Evolutionary conservation across 768 basidiomycete genomes (phyloP).

Genomic region (Infundibulicybe gibba): DNA sequence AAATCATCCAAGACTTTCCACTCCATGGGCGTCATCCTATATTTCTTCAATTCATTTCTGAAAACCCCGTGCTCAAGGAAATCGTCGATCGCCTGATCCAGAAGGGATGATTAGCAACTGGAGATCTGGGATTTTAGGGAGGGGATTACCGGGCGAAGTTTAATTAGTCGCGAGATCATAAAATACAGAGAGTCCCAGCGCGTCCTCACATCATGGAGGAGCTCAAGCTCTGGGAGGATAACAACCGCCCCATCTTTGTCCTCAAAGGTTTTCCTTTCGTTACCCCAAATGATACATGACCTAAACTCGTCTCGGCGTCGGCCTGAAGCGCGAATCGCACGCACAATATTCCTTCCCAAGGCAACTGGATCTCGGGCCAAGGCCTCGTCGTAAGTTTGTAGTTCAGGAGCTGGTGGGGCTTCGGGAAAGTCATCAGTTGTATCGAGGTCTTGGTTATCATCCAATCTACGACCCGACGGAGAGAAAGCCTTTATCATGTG

Average conservation of each 20-base stretch:
- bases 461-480: neutral
- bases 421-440: neutral
- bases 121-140: neutral
- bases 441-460: neutral
- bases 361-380: neutral
- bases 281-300: no score
- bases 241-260: no score
- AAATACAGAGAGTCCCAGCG: slow-evolving; percentile 9
- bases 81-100: neutral
- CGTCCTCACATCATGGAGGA: slow-evolving; percentile 10
- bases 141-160: slow-evolving; percentile 7
- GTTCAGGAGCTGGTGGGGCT: no score
- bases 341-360: slow-evolving; percentile 1
- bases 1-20: no score
- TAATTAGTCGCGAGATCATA: slow-evolving; percentile 9
- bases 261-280: no score
- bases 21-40: no score
- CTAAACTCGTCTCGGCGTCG: slow-evolving; percentile 3
- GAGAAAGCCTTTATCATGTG: slow-evolving; percentile 4
- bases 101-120: neutral
- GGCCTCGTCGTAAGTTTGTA: no score
- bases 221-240: no score
- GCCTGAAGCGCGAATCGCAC: slow-evolving; percentile 3
- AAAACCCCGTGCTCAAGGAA: neutral
- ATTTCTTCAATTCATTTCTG: neutral